A percentile compares a stretch with the other conserved stretches of the same genome.
Conservation (phyloP, 1,284 basidiomycete genomes). For the Sphagnurus paluster region DNA sequence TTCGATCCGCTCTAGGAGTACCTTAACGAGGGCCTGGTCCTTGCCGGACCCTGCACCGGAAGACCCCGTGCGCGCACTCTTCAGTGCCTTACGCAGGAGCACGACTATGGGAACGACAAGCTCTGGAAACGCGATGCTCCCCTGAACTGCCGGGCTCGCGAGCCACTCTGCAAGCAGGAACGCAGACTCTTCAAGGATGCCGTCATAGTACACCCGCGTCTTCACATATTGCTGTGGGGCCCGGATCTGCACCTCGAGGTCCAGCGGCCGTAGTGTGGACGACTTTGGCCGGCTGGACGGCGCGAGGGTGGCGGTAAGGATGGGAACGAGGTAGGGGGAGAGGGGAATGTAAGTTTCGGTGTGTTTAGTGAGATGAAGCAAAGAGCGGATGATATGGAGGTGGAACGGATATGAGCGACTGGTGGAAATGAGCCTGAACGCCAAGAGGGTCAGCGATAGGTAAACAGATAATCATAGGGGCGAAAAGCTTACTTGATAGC, state of each 20-base stretch:
- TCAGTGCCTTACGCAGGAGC: conserved; percentile 68
- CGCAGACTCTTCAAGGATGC: conserved; percentile 79
- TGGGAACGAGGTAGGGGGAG: conserved; percentile 84
- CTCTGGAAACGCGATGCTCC: conserved; percentile 93
- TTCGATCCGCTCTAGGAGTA: conserved; percentile 82
- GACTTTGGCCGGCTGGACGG: conserved; percentile 78
- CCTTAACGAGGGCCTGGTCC: conserved; percentile 64
- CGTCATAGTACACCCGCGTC: conserved; percentile 86
- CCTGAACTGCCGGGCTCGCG: conserved; percentile 60
- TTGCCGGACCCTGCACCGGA: conserved; percentile 44
- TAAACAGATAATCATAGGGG: conserved; percentile 10
- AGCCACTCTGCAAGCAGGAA: conserved; percentile 85
- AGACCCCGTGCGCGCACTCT: conserved; percentile 46
- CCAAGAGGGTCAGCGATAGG: conserved; percentile 18
- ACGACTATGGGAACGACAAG: conserved; percentile 84
- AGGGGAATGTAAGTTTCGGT: conserved; percentile 90
- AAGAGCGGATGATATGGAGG: conserved; percentile 48
- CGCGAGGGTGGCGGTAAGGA: conserved; percentile 79
- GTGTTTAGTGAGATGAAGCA: conserved; percentile 58
- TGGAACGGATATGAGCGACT: conserved; percentile 50
- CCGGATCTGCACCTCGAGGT: conserved; percentile 87
- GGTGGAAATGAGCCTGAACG: conserved; percentile 69
- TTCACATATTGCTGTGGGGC: conserved; percentile 88
- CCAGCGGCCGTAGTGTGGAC: conserved; percentile 88
- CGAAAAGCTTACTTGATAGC: conserved; percentile 74